A percentile compares a stretch with the other conserved stretches of the same genome.
Evolutionary conservation across 23 red algal genomes (phyloP).

Genomic region (Porphyridium purpureum): DNA sequence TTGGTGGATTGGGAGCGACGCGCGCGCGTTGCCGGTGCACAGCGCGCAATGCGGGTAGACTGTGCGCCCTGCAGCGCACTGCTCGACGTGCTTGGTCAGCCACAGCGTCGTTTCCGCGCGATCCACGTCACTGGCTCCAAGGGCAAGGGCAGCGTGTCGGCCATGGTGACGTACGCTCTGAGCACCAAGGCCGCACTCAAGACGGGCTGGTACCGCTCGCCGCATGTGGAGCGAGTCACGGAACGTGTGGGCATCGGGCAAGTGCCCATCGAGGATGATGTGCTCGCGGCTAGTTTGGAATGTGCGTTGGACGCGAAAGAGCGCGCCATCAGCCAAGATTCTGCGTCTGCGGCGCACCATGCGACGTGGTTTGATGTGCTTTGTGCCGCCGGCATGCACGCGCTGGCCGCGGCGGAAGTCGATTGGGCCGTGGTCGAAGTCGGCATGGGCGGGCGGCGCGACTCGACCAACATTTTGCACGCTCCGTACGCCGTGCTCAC

Average conservation of each 20-base stretch:
- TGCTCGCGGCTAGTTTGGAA: slow-evolving; percentile 34
- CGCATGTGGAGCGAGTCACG: slow-evolving; percentile 83
- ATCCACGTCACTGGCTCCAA: slow-evolving; percentile 94
- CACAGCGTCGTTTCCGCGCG: slow-evolving; percentile 23
- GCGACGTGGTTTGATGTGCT: slow-evolving; percentile 92
- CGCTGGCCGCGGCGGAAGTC: slow-evolving; percentile 24
- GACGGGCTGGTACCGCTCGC: slow-evolving; percentile 62
- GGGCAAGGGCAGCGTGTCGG: slow-evolving; percentile 79
- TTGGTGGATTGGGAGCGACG: slow-evolving; percentile 84
- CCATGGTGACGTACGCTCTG: slow-evolving; percentile 36
- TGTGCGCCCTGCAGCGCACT: slow-evolving; percentile 22
- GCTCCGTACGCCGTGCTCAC: slow-evolving; percentile 62
- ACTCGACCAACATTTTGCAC: slow-evolving; percentile 75
- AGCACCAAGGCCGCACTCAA: slow-evolving; percentile 1
- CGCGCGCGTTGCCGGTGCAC: slow-evolving; percentile 10
- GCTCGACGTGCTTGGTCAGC: slow-evolving; percentile 39
- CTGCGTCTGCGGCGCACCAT: background rate
- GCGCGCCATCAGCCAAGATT: no score
- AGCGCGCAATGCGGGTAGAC: slow-evolving; percentile 36
- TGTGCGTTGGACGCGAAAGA: slow-evolving; percentile 22
- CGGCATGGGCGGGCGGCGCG: slow-evolving; percentile 71
- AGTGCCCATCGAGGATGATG: slow-evolving; percentile 47
- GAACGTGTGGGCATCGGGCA: slow-evolving; percentile 76
- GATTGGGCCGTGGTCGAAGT: slow-evolving; percentile 82
- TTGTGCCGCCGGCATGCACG: slow-evolving; percentile 47